Base-by-base conservation (phyloP, 371 early-diverging fungal species). In the Apophysomyces elegans region DNA sequence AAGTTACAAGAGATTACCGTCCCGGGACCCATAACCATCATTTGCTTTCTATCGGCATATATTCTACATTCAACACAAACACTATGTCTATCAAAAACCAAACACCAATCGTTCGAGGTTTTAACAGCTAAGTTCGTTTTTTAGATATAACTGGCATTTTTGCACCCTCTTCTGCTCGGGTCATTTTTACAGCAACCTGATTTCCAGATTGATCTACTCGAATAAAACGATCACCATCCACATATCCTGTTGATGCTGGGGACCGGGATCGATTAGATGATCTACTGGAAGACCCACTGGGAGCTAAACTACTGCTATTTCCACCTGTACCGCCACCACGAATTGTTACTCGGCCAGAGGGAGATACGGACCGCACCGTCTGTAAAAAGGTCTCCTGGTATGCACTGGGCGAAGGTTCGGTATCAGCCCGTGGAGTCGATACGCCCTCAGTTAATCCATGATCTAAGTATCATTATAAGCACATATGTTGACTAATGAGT, bases 141-240 rank as follows among this genome's bases (percentile, higher is more conserved):
- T 58, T 58, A 36, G 58, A 37, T 13, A 58, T 63, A 56, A 56
- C 16, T 8, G 66, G 32, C 39, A 50, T 62, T 7, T 61, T 67
- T 6, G 73, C 61, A 61, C 71, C 75, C 38, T 71, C 73, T 32
- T 78, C 73, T 7, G 83, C 83, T 58, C 72, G 79, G 54, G 76
- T 78, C 78, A 83, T 78, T 59, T 76, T 83, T 14, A 76, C 73
- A 35, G 70, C 62, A 1, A 79, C 61, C 18, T 79, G 78, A 16
- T 83, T 79, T 38, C 83, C 83, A 50, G 71, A 68, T 44, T 79
- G 78, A 61, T 83, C 80, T 35, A 76, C 56, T 37, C 80, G 76
- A 36, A 83, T 69, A 68, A 62, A 83, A 38, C 70, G 71, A 56
- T 78, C 75, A 12, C 82, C 82, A 38, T 82, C 76, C 1, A 78